Evolutionary conservation across 2,329 filamentous ascomycete species (phyloP).

Genomic region (Pseudopithomyces chartarum): DNA sequence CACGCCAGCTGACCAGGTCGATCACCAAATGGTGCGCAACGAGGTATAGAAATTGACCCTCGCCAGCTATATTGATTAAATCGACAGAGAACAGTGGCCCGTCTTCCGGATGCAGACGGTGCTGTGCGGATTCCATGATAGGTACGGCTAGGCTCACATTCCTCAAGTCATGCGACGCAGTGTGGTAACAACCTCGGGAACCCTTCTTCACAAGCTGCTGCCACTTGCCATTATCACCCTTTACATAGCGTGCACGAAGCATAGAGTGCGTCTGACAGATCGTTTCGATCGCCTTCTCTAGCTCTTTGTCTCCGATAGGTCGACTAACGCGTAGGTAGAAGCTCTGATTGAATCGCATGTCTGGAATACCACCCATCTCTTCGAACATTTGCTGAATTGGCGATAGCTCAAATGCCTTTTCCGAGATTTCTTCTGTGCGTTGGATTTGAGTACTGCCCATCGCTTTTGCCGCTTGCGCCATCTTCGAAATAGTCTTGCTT

Average conservation of each 20-base stretch:
- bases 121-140: constrained; percentile 25
- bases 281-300: neutral
- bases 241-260: constrained; percentile 18
- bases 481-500: neutral
- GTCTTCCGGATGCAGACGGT: constrained; percentile 15
- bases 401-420: constrained; percentile 13
- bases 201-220: constrained; percentile 13
- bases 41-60: constrained; percentile 20
- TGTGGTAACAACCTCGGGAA: neutral
- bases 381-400: constrained; percentile 19
- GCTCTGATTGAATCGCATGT: constrained; percentile 2
- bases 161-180: constrained; percentile 9
- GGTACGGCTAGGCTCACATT: constrained; percentile 5
- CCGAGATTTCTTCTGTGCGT: constrained; percentile 3
- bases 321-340: neutral
- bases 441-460: neutral
- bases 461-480: neutral
- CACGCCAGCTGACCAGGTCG: constrained; percentile 52
- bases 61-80: constrained; percentile 23
- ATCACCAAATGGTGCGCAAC: constrained; percentile 39
- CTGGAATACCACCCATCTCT: constrained; percentile 4
- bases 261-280: constrained; percentile 19
- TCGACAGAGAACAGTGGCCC: constrained; percentile 23
- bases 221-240: constrained; percentile 16
- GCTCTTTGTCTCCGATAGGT: neutral